Evolutionary conservation across 2,329 filamentous ascomycete species (phyloP).

Genomic region (Exophiala sp.): DNA sequence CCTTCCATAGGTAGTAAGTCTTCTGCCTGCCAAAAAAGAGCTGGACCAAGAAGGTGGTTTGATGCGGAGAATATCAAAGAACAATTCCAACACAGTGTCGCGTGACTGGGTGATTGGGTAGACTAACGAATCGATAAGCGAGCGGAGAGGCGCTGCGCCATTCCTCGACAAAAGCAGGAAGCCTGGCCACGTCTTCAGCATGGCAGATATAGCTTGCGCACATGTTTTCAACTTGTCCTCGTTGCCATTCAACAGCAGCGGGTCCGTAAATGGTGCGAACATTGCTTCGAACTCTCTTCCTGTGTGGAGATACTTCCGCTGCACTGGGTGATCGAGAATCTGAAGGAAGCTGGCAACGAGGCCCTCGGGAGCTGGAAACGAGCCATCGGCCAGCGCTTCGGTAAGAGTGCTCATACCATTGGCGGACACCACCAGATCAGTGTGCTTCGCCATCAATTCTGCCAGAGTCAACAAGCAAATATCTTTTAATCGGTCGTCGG

Average conservation of each 20-base stretch:
- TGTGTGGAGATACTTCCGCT: constrained; percentile 76
- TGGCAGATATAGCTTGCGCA: constrained; percentile 83
- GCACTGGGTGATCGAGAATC: constrained; percentile 77
- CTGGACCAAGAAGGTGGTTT: constrained; percentile 94
- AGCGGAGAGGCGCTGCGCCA: constrained; percentile 77
- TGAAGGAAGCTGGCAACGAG: constrained; percentile 84
- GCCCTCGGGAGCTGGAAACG: constrained; percentile 88
- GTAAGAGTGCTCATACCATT: constrained; percentile 83
- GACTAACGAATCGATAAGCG: constrained; percentile 66
- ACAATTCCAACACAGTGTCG: constrained; percentile 80
- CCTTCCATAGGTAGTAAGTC: constrained; percentile 93
- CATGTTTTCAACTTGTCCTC: constrained; percentile 75
- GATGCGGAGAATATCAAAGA: constrained; percentile 81
- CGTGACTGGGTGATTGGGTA: constrained; percentile 55
- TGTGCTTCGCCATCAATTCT: constrained; percentile 85
- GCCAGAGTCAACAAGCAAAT: constrained; percentile 92
- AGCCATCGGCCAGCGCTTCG: constrained; percentile 86
- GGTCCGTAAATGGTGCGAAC: constrained; percentile 91
- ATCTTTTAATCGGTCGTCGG: constrained; percentile 77
- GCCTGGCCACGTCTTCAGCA: constrained; percentile 91
- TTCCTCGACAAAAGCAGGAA: constrained; percentile 85
- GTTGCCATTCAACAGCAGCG: constrained; percentile 53
- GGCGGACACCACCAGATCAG: constrained; percentile 72
- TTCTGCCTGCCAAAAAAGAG: constrained; percentile 85
- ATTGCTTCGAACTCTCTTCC: constrained; percentile 85